Percentiles rank a stretch among this genome's conserved stretches.
Conservation (phyloP, 2,329 filamentous ascomycete genomes). For the Hymenoscyphus fraxineus region DNA sequence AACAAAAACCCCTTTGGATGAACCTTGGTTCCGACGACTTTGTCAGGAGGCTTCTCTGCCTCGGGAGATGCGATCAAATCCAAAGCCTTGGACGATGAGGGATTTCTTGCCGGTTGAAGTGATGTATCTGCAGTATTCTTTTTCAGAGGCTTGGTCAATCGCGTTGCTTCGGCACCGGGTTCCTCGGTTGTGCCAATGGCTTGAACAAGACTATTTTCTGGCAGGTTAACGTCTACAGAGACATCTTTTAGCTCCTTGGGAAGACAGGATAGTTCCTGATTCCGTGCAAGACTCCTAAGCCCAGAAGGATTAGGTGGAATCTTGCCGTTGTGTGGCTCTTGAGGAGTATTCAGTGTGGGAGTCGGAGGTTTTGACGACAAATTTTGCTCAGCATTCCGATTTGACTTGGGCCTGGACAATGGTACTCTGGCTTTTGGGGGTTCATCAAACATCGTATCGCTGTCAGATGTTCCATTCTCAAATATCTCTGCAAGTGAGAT, state of each 20-base stretch:
- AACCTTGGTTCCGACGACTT: neutral
- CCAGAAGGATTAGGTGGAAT: neutral
- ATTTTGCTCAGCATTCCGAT: neutral
- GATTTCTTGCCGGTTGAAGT: neutral
- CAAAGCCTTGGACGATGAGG: neutral
- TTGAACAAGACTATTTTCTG: neutral
- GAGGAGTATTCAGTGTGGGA: neutral
- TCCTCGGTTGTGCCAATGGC: neutral
- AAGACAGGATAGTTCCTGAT: neutral
- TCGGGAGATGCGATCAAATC: neutral
- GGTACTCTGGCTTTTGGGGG: neutral
- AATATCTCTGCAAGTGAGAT: neutral
- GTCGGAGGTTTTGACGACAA: neutral
- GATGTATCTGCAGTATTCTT: neutral
- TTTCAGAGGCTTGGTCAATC: neutral
- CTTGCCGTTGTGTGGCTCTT: neutral
- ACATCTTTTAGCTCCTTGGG: neutral
- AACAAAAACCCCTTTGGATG: no score
- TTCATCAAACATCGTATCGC: neutral
- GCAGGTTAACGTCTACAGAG: neutral
- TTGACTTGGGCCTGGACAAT: neutral
- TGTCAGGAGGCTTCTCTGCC: neutral
- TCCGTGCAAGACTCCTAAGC: neutral
- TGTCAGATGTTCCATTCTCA: neutral
- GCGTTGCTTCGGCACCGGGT: neutral